These are phyloP conservation scores for Mortierella hygrophila DNA, from an alignment of 192 early-diverging fungal species.

Conservation along the genomic window DNA sequence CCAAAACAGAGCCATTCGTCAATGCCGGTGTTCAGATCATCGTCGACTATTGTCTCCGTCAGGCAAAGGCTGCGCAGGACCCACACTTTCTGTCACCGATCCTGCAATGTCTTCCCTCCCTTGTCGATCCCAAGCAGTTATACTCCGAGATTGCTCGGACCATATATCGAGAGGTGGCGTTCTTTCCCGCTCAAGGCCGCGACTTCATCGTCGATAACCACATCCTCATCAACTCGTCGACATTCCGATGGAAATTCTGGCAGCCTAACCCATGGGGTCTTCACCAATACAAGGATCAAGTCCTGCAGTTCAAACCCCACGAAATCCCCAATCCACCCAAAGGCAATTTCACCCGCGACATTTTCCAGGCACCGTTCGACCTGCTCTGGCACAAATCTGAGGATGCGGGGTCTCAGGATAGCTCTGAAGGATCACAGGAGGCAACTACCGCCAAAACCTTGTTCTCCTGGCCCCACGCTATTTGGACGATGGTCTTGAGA, in stretches of 20 bases:
- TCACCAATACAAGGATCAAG: neutral
- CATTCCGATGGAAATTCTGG: neutral
- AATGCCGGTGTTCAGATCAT: neutral
- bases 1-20: neutral
- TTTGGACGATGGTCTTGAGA: neutral
- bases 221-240: neutral
- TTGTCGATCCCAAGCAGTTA: neutral
- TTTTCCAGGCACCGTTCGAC: conserved; percentile 7
- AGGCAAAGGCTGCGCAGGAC: neutral
- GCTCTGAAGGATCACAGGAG: neutral
- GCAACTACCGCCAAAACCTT: neutral
- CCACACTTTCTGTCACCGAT: neutral
- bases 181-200: neutral
- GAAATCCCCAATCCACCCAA: neutral
- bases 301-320: neutral
- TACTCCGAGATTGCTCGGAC: neutral
- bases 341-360: conserved; percentile 15
- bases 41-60: neutral
- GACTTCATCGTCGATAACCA: neutral
- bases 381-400: neutral
- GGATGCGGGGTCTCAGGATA: neutral
- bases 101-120: neutral
- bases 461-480: neutral
- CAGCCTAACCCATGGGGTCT: neutral
- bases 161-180: neutral